phyloP scores from a whole-genome alignment of 441 rosid genomes.

The Viola pubescens region DNA sequence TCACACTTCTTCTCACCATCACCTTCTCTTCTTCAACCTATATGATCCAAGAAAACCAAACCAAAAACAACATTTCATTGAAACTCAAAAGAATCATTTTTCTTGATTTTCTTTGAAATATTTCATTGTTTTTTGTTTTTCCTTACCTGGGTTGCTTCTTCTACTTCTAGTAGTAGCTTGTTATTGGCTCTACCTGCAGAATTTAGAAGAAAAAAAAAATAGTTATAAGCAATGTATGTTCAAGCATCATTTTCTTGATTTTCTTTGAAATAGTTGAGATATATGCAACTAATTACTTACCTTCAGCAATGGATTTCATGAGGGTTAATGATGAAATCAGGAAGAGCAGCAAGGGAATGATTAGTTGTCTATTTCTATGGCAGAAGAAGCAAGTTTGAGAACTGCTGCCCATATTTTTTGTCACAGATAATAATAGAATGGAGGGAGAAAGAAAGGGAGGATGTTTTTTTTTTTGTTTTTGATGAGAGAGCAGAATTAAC shows the following conservation, averaged over 20 bases:
- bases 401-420: conserved; percentile 28
- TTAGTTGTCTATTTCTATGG: conserved; percentile 23
- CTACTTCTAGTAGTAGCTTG: conserved; percentile 6
- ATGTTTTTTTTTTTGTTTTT: not conserved
- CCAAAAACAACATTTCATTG: conserved; percentile 15
- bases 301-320: conserved; percentile 28
- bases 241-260: not conserved
- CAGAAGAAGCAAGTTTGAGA: conserved; percentile 22
- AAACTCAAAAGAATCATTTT: not conserved
- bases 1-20: conserved; percentile 35
- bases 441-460: conserved; percentile 9
- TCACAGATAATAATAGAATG: conserved; percentile 8
- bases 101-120: not conserved
- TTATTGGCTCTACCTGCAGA: conserved; percentile 29
- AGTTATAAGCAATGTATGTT: not conserved
- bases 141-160: conserved; percentile 24
- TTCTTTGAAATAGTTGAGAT: not conserved
- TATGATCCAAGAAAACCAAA: not conserved
- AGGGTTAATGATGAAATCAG: conserved; percentile 28
- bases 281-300: conserved; percentile 19
- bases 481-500: not conserved
- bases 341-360: conserved; percentile 32
- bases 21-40: conserved; percentile 25
- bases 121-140: not conserved
- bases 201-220: conserved; percentile 8